Base-by-base conservation (phyloP, 2,329 filamentous ascomycete species). In the Fusarium bactridioides region DNA sequence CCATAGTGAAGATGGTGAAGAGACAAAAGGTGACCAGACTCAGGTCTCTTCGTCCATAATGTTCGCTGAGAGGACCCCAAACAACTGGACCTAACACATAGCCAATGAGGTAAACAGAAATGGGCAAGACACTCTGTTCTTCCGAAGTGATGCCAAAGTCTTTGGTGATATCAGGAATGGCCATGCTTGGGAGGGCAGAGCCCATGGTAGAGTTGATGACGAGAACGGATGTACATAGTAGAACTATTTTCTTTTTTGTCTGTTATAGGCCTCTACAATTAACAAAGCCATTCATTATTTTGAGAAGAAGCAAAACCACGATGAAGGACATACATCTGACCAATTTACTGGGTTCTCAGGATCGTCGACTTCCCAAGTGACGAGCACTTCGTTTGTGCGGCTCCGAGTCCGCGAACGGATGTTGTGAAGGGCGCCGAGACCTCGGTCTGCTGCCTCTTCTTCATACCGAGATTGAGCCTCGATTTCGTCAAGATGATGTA, bases 201-300 rank as follows among this genome's bases (percentile, higher is more conserved):
- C 88, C 88, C 81, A 93, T 88, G 15, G 91, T 93, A 31, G 87
- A 90, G 79, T 93, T 93, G 77, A 92, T 83, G 47, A 93, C 90
- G 59, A 87, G 84, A 70, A 87, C 78, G 81, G 90, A 88, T 4
- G 86, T 86, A 1, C 87, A 84, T 31, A 88, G 76, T 5, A 91
- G 76, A 10, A 92, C 84, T 41, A 83, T 81, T 4, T 80, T 71
- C 77, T 92, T 93, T 74, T 85, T 88, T 55, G 74, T 73, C 86
- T 90, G 69, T n/a, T 45, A 9, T 40, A 21, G n/a, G n/a, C n/a
- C n/a, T n/a, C n/a, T n/a, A n/a, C n/a, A n/a, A n/a, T n/a, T n/a
- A n/a, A n/a, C n/a, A n/a, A n/a, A n/a, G 16, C 7, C 5, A 9
- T n/a, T 35, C 19, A 11, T 16, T 16, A 15, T 29, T 21, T 11